Conservation (phyloP, 139 green algal genomes). For the Chlorella sp. region DNA sequence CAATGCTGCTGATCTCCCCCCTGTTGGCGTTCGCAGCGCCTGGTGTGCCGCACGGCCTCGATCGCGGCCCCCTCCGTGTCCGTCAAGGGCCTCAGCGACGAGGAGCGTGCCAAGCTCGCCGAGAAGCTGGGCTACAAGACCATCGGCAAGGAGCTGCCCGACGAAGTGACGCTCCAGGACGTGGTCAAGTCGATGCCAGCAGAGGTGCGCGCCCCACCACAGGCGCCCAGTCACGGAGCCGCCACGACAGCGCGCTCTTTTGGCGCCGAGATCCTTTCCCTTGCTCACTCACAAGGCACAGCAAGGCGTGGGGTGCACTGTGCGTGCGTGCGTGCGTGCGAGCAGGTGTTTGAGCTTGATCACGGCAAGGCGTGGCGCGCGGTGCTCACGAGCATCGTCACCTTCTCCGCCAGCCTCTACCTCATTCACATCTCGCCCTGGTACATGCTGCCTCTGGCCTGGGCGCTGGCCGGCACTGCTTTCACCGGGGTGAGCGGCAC, state of each 20-base stretch:
- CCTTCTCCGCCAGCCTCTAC: conserved; percentile 58
- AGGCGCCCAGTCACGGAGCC: too few relatives aligned
- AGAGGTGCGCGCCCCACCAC: too few relatives aligned
- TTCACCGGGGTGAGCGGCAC: conserved; percentile 89
- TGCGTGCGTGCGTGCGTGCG: too few relatives aligned
- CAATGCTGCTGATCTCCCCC: too few relatives aligned
- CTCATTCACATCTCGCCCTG: conserved; percentile 80
- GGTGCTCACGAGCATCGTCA: conserved; percentile 51
- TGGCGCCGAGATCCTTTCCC: too few relatives aligned
- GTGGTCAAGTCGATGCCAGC: conserved; percentile 79
- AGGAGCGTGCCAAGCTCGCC: conserved; percentile 24
- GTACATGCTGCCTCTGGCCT: conserved; percentile 91
- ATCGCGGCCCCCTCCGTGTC: too few relatives aligned
- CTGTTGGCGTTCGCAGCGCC: too few relatives aligned
- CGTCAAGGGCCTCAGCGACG: conserved; percentile 27
- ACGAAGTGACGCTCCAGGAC: conserved; percentile 68
- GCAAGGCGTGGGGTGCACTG: too few relatives aligned
- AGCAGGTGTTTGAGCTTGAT: conserved; percentile 82
- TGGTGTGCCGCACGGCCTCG: too few relatives aligned
- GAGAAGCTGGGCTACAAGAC: conserved; percentile 69
- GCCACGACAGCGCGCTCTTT: too few relatives aligned
- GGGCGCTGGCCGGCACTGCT: conserved; percentile 81
- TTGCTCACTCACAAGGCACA: too few relatives aligned
- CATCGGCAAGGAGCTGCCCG: conserved; percentile 81
- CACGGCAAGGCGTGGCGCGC: conserved; percentile 67